Percentiles rank a stretch among this genome's conserved stretches.
These are phyloP conservation scores for apple (Malus domestica) DNA, from an alignment of 306 rosid species.

Conservation along the genomic window ASM211411v1 NC_041803.1:20239001-20239500, in stretches of 20 bases:
- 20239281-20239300: slow-evolving; percentile 94
- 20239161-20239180: slow-evolving; percentile 38
- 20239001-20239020: slow-evolving; percentile 28
- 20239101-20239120: slow-evolving; percentile 24
- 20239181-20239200: slow-evolving; percentile 23
- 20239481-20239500: slow-evolving; percentile 86
- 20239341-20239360: slow-evolving; percentile 13
- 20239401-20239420: background rate
- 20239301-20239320: slow-evolving; percentile 72
- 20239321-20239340: slow-evolving; percentile 77
- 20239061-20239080: slow-evolving; percentile 20
- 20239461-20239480: slow-evolving; percentile 94
- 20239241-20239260: slow-evolving; percentile 78
- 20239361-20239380: background rate
- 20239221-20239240: slow-evolving; percentile 90
- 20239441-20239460: slow-evolving; percentile 77
- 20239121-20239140: slow-evolving; percentile 15
- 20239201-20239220: slow-evolving; percentile 45
- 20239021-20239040: slow-evolving; percentile 23
- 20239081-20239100: slow-evolving; percentile 21
- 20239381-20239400: background rate
- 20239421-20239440: background rate
- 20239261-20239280: slow-evolving; percentile 96
- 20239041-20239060: slow-evolving; percentile 15
- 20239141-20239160: slow-evolving; percentile 25